phyloP scores from a whole-genome alignment of 768 basidiomycete genomes.

The Pleurotus sapidus region DNA sequence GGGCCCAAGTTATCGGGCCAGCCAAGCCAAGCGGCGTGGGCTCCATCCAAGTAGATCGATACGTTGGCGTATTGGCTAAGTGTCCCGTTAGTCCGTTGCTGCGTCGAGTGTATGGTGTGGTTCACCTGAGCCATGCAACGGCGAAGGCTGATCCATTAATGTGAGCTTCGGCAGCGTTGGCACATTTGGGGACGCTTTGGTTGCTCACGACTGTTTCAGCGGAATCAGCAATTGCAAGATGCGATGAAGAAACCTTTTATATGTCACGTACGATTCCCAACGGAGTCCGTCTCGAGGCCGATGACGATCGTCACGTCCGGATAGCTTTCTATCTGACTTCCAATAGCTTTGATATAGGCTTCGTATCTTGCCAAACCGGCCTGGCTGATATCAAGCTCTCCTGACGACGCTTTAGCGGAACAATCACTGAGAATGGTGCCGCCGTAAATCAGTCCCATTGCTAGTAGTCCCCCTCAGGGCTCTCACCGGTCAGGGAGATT shows the following conservation, averaged over 20 bases:
- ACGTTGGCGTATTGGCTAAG: slow-evolving; percentile 20
- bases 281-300: slow-evolving; percentile 29
- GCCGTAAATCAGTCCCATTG: not conserved
- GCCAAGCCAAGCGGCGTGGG: slow-evolving; percentile 32
- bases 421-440: slow-evolving; percentile 21
- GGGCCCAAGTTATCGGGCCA: slow-evolving; percentile 28
- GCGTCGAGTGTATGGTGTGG: not conserved
- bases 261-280: slow-evolving; percentile 20
- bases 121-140: slow-evolving; percentile 20
- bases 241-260: not conserved
- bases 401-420: slow-evolving; percentile 27
- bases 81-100: not conserved
- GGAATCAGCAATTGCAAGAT: not conserved
- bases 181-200: slow-evolving; percentile 24
- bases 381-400: slow-evolving; percentile 25
- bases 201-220: slow-evolving; percentile 20
- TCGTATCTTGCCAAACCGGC: slow-evolving; percentile 28
- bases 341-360: slow-evolving; percentile 25
- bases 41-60: slow-evolving; percentile 28
- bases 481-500: slow-evolving; percentile 25
- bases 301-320: slow-evolving; percentile 23
- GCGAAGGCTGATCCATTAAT: slow-evolving; percentile 23
- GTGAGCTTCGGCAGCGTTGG: slow-evolving; percentile 25
- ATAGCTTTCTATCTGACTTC: slow-evolving; percentile 14
- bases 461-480: no score